Base-by-base conservation (phyloP, 2,329 filamentous ascomycete genomes). In the Neonectria neomacrospora region DNA sequence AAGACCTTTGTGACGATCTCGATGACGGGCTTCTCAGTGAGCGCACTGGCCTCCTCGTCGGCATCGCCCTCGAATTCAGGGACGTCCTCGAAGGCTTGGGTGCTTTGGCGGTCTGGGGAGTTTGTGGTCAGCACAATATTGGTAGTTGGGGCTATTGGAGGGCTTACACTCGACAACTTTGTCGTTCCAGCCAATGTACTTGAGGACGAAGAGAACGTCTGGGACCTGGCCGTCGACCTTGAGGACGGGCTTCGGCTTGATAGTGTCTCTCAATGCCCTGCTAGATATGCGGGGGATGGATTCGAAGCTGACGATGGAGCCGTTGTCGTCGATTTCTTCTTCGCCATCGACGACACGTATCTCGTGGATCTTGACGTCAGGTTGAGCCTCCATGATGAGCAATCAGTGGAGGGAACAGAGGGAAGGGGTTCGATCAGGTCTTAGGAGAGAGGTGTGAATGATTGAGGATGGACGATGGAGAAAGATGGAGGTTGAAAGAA, bases 1-100 rank as follows among this genome's bases (percentile, higher is more conserved):
- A 76, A 77, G 37, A 83, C 74, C 20, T 75, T 76, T 9, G 80
- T 82, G 26, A 81, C 63, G 54, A 83, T 81, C 66, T 83, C 81
- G n/a, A 83, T 71, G 12, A 83, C 73, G 1, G 80, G 77, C 57
- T 76, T 75, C 54, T 73, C 69, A 12, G 50, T 41, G 9, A 57
- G 44, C 14, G 63, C 62, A 5, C 63, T 47, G 9, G 61, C 67
- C 11, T 69, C 69, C 5, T 66, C 55, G 11, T 74, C 62, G 1
- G 71, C 71, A n/a, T 71, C 67, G 3, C 73, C 71, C 28, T 71
- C 62, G 22, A 72, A 68, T 37, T 74, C 72, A 5, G 75, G 70
- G 3, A 79, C 67, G 18, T 78, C 65, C 22, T 78, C 73, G 64
- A 82, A 79, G 3, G 81, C 77, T 50, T 74, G 74, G 14, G 67